A percentile compares a stretch with the other conserved stretches of the same genome.
phyloP scores from a whole-genome alignment of 169 alveolate species.

The Neospora caninum region DNA sequence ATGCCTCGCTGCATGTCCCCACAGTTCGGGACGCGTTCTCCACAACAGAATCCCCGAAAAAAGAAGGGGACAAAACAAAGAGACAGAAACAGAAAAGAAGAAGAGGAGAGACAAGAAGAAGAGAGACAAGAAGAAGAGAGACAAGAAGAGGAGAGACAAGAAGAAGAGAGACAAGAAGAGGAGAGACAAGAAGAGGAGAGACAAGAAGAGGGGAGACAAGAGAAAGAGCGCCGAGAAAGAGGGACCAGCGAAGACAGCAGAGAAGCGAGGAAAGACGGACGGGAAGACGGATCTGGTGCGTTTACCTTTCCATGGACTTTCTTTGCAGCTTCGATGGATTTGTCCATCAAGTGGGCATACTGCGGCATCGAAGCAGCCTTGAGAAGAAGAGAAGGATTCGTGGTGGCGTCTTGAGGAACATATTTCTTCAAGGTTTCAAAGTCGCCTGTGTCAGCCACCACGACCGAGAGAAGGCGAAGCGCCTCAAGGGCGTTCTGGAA shows the following conservation, averaged over 20 bases:
- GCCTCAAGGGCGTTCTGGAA: slow-evolving; percentile 50
- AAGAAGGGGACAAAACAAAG: too few species aligned
- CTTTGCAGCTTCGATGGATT: slow-evolving; percentile 68
- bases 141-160: background rate
- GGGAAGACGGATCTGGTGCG: background rate
- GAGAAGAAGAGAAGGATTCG: slow-evolving; percentile 86
- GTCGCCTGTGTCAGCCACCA: slow-evolving; percentile 89
- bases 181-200: background rate
- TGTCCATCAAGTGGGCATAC: slow-evolving; percentile 63
- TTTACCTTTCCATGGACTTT: background rate
- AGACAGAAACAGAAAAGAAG: too few species aligned
- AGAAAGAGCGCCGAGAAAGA: background rate
- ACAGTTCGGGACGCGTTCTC: too few species aligned
- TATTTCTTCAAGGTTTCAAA: slow-evolving; percentile 75
- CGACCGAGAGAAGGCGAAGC: slow-evolving; percentile 71
- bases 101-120: too few species aligned
- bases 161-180: background rate
- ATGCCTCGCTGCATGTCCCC: too few species aligned
- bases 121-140: too few species aligned
- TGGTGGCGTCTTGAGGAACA: slow-evolving; percentile 87
- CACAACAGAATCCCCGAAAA: too few species aligned
- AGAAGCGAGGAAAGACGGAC: background rate
- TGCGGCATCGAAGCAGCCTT: slow-evolving; percentile 76
- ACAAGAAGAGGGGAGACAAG: background rate
- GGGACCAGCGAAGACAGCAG: background rate